Evolutionary conservation across 768 basidiomycete genomes (phyloP).

Genomic region (Boletus insuetus): DNA sequence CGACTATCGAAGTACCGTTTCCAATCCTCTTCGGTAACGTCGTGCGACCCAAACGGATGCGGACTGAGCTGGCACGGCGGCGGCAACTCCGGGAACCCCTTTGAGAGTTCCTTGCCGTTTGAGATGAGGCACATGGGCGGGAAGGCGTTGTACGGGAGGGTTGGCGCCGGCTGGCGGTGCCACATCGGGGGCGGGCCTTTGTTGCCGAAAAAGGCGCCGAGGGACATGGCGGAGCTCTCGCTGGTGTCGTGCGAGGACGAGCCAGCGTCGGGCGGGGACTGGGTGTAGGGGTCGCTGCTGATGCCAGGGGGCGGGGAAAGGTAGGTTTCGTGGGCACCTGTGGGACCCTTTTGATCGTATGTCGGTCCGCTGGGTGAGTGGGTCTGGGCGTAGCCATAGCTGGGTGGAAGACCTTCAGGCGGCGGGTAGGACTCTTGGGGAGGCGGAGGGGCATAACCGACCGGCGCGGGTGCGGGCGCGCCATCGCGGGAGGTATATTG

Average conservation of each 20-base stretch:
- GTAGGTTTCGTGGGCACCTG: background rate
- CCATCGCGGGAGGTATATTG: constrained; percentile 9
- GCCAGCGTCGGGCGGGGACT: background rate
- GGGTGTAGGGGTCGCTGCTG: background rate
- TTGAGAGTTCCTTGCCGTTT: constrained; percentile 27
- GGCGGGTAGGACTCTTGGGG: constrained; percentile 7
- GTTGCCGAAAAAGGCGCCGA: constrained; percentile 28
- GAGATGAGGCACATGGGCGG: constrained; percentile 32
- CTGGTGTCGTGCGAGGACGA: background rate
- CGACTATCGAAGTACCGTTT: constrained; percentile 26
- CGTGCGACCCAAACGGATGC: constrained; percentile 53
- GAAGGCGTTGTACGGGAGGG: constrained; percentile 21
- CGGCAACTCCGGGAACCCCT: constrained; percentile 43
- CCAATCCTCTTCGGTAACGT: constrained; percentile 53
- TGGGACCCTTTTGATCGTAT: no score
- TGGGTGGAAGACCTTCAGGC: constrained; percentile 13
- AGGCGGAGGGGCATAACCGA: background rate
- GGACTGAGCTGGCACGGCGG: constrained; percentile 38
- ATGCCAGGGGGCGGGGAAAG: background rate
- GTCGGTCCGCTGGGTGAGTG: background rate
- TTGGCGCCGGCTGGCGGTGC: constrained; percentile 17
- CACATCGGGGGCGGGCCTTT: constrained; percentile 26
- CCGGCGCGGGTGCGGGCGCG: background rate
- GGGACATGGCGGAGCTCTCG: constrained; percentile 6
- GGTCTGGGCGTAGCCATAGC: constrained; percentile 4